phyloP scores from a whole-genome alignment of 2,329 filamentous ascomycete genomes.

The Ampelomyces quisqualis region DNA sequence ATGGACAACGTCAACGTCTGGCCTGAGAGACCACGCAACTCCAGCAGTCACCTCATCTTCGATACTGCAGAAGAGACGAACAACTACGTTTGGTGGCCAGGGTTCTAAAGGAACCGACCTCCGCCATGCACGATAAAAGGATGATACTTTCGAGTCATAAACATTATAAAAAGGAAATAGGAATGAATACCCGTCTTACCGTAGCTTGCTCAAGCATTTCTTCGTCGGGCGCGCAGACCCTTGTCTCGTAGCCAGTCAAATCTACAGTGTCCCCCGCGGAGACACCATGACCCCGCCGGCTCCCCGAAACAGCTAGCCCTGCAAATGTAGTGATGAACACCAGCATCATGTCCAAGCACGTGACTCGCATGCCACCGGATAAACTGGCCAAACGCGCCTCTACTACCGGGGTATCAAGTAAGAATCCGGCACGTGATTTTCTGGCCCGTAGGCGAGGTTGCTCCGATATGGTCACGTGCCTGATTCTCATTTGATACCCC shows the following conservation, averaged over 20 bases:
- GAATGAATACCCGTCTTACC: neutral
- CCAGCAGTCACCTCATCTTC: slow-evolving; percentile 45
- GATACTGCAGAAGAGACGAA: slow-evolving; percentile 49
- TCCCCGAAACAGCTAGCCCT: slow-evolving; percentile 24
- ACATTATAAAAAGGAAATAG: neutral
- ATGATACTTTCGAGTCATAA: too few species aligned
- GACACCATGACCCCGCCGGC: slow-evolving; percentile 12
- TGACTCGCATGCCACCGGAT: slow-evolving; percentile 19
- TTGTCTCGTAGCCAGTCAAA: neutral
- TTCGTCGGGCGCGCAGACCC: neutral
- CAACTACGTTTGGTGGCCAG: slow-evolving; percentile 51
- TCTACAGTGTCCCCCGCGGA: neutral
- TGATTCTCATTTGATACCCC: too few species aligned
- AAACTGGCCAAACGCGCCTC: slow-evolving; percentile 15
- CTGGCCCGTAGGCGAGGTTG: too few species aligned
- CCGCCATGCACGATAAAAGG: neutral
- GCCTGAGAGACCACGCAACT: slow-evolving; percentile 46
- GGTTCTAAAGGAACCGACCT: slow-evolving; percentile 31
- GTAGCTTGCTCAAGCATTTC: neutral
- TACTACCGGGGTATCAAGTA: too few species aligned
- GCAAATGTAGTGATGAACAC: slow-evolving; percentile 4
- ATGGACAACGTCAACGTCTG: slow-evolving; percentile 42
- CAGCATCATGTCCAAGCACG: slow-evolving; percentile 8
- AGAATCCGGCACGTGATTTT: too few species aligned
- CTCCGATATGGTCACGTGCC: too few species aligned